A percentile compares a stretch with the other conserved stretches of the same genome.
phyloP scores from a whole-genome alignment of 306 rosid species.

The Alnus glutinosa region DNA sequence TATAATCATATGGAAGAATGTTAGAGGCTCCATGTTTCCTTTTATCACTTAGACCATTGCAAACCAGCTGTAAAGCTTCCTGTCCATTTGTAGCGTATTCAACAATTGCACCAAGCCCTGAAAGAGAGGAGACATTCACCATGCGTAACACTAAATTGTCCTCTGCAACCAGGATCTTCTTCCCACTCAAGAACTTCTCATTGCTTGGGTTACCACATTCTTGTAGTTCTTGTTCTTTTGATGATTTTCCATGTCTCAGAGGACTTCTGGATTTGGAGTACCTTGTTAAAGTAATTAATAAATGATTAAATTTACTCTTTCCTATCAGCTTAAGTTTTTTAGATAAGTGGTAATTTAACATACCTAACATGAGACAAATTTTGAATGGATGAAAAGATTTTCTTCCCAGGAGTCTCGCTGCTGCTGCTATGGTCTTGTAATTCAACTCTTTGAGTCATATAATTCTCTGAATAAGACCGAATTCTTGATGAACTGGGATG shows the following conservation, averaged over 20 bases:
- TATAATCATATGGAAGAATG: conserved; percentile 59
- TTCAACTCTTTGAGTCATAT: conserved; percentile 8
- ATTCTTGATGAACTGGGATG: conserved; percentile 15
- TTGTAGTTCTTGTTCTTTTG: conserved; percentile 30
- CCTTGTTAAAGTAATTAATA: not conserved
- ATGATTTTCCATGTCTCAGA: not conserved
- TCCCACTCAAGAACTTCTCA: conserved; percentile 46
- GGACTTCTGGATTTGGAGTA: conserved; percentile 18
- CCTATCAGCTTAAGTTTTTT: too few relatives aligned
- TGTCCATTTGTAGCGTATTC: conserved; percentile 61
- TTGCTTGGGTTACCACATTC: conserved; percentile 16
- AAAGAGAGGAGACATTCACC: conserved; percentile 32
- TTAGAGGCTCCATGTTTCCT: conserved; percentile 16
- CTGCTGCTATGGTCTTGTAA: conserved; percentile 7
- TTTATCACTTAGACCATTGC: conserved; percentile 30
- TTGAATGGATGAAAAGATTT: conserved; percentile 14
- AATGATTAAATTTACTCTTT: too few relatives aligned
- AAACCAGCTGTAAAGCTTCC: conserved; percentile 49
- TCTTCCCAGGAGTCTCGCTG: conserved; percentile 8
- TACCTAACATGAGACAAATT: not conserved
- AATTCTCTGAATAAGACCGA: not conserved
- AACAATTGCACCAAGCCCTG: conserved; percentile 61
- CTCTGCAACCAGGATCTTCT: conserved; percentile 65
- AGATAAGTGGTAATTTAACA: too few relatives aligned
- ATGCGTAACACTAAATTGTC: conserved; percentile 37